A percentile compares a stretch with the other conserved stretches of the same genome.
Conservation (phyloP, 2,329 filamentous ascomycete genomes). For the Fusarium sambucinum region DNA sequence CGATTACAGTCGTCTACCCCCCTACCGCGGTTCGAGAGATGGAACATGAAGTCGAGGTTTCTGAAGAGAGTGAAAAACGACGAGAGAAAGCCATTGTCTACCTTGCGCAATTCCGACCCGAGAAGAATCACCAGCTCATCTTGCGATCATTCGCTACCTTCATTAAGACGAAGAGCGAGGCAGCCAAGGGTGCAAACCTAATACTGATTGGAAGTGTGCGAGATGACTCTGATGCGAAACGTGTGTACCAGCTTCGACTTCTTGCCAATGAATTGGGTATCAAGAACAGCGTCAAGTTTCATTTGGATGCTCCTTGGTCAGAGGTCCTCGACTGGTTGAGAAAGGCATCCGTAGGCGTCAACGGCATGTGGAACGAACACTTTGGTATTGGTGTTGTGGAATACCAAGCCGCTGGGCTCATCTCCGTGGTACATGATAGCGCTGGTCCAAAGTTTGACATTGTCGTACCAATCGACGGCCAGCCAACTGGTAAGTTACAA, state of each 20-base stretch:
- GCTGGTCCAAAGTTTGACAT: slow-evolving; percentile 96
- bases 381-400: slow-evolving; percentile 99
- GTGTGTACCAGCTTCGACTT: slow-evolving; percentile 89
- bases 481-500: slow-evolving; percentile 75
- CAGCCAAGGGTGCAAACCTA: slow-evolving; percentile 71
- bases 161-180: slow-evolving; percentile 65
- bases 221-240: slow-evolving; percentile 81
- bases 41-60: slow-evolving; percentile 78
- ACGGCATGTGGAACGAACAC: slow-evolving; percentile 99
- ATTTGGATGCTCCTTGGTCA: slow-evolving; percentile 90
- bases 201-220: slow-evolving; percentile 94
- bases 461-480: slow-evolving; percentile 81
- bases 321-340: slow-evolving; percentile 84
- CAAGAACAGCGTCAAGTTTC: slow-evolving; percentile 86
- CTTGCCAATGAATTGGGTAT: slow-evolving; percentile 88
- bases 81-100: slow-evolving; percentile 84
- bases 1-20: slow-evolving; percentile 85
- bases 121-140: slow-evolving; percentile 94
- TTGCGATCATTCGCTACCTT: slow-evolving; percentile 86
- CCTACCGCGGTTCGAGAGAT: slow-evolving; percentile 92
- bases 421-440: slow-evolving; percentile 92
- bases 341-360: slow-evolving; percentile 85
- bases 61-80: slow-evolving; percentile 73
- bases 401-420: slow-evolving; percentile 94
- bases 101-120: slow-evolving; percentile 96